A percentile compares a stretch with the other conserved stretches of the same genome.
phyloP scores from a whole-genome alignment of 169 alveolate genomes.

The Hepatocystis sp. region DNA sequence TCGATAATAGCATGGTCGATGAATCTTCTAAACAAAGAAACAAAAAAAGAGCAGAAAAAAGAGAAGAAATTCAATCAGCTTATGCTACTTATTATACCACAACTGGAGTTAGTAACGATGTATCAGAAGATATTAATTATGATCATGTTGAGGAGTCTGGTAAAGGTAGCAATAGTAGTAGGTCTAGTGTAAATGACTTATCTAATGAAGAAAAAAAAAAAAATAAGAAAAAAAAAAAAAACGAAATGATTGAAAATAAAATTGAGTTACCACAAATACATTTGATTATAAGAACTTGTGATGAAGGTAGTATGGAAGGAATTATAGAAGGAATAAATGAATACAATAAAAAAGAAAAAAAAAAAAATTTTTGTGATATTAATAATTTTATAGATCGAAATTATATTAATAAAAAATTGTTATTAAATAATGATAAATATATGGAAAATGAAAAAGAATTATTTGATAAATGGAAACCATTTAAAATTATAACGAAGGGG shows the following conservation, averaged over 20 bases:
- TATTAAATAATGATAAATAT: constrained; percentile 54
- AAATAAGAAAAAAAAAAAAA: not conserved
- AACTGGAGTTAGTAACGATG: not conserved
- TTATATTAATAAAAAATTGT: constrained; percentile 34
- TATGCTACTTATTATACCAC: too few species aligned
- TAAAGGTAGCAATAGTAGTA: not conserved
- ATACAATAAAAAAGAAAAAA: constrained; percentile 72
- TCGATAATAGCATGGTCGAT: not conserved
- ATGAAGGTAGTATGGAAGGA: constrained; percentile 92
- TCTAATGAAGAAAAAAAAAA: not conserved
- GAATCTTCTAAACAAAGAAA: too few species aligned
- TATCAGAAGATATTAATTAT: not conserved
- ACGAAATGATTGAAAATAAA: not conserved
- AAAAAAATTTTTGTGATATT: constrained; percentile 62
- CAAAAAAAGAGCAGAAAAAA: not conserved
- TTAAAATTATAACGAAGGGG: constrained; percentile 83
- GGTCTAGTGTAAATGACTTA: not conserved
- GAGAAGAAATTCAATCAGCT: too few species aligned
- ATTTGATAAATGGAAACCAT: constrained; percentile 78
- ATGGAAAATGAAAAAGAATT: constrained; percentile 11
- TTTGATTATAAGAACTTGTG: constrained; percentile 90
- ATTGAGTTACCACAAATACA: constrained; percentile 67
- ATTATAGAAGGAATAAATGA: constrained; percentile 84
- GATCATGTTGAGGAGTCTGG: not conserved
- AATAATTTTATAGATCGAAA: constrained; percentile 46